Base-by-base conservation (phyloP, 2,329 filamentous ascomycete genomes). In the Colletotrichum caudatum region DNA sequence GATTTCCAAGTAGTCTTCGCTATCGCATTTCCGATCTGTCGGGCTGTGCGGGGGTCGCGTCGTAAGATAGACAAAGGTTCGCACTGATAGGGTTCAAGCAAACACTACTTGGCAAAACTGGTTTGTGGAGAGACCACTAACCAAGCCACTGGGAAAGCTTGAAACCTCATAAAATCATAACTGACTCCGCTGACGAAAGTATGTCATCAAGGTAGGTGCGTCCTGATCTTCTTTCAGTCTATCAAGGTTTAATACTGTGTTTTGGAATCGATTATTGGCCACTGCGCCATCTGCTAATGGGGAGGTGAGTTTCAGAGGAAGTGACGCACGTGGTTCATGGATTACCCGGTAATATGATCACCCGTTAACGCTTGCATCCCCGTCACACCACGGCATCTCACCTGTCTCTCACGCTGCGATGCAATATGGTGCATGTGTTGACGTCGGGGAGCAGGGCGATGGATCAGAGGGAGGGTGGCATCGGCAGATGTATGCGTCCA, bases 211-310 rank as follows among this genome's bases (percentile, higher is more conserved):
- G 11, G 11, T 11, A 48, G 12, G 64, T 65, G 50, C 29, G 57
- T 46, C 68, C 18, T 35, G 39, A 60, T 71, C 59, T 56, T 16
- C 51, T 29, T 44, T 20, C 14, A 58, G 23, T 58, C 20, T 23
- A 35, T 59, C 53, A 71, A 71, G 65, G 59, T 69, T 71, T 64
- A 69, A 69, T 56, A 33, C 16, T 9, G 35, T 54, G 20, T 35
- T n/a, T 23, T 16, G 18, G 20, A 48, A 60, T 37, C 60, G 29
- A n/a, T 33, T 5, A 5, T 23, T 41, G 59, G 65, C 11, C 59
- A 18, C 20, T 54, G 65, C 65, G 58, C 18, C 46, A 26, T 9
- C 44, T 50, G 23, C 20, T 35, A 7, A 29, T 20, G 57, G 23
- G 58, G 53, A 29, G 26, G 8, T 18, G 39, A 48, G 16, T n/a